Conservation (phyloP, 1,139 yeast species). For the Lodderomyces metapsilosis region DNA sequence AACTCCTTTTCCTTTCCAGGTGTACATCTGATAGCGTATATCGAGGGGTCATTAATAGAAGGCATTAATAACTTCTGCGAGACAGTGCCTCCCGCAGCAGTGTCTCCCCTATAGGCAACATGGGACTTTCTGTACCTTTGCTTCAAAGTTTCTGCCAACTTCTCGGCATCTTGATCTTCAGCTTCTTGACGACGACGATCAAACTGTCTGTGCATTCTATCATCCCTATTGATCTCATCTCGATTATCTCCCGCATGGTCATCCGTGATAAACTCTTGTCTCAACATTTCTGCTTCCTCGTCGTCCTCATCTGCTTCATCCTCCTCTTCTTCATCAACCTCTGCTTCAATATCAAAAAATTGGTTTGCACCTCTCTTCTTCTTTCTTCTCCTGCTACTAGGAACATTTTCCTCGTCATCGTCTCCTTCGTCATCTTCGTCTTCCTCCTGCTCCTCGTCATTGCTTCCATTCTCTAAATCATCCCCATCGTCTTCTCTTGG, state of each 20-base stretch:
- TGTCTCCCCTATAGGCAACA: conserved; percentile 83
- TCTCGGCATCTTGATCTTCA: conserved; percentile 94
- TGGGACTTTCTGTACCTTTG: conserved; percentile 90
- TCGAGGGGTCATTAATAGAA: conserved; percentile 92
- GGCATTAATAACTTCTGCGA: conserved; percentile 94
- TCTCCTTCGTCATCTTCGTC: conserved; percentile 64
- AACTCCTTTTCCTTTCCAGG: conserved; percentile 92
- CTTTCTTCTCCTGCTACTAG: conserved; percentile 49
- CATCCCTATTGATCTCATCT: conserved; percentile 49
- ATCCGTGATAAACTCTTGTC: conserved; percentile 81
- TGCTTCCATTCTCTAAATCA: conserved; percentile 4
- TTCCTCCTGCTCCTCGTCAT: conserved; percentile 48
- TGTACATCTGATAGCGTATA: conserved; percentile 93
- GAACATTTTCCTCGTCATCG: conserved; percentile 48
- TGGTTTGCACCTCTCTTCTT: conserved; percentile 77
- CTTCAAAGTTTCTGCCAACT: conserved; percentile 86
- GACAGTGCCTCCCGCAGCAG: conserved; percentile 68
- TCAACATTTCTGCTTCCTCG: conserved; percentile 80
- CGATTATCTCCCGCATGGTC: conserved; percentile 55
- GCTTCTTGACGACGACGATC: conserved; percentile 88
- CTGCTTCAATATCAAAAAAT: conserved; percentile 98
- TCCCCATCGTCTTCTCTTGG: conserved; percentile 6
- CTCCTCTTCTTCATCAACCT: conserved; percentile 97
- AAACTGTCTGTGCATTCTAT: conserved; percentile 83
- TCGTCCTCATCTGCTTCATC: conserved; percentile 87